phyloP scores from a whole-genome alignment of 345 rosid species.

The Cardamine chenopodiifolia region DNA sequence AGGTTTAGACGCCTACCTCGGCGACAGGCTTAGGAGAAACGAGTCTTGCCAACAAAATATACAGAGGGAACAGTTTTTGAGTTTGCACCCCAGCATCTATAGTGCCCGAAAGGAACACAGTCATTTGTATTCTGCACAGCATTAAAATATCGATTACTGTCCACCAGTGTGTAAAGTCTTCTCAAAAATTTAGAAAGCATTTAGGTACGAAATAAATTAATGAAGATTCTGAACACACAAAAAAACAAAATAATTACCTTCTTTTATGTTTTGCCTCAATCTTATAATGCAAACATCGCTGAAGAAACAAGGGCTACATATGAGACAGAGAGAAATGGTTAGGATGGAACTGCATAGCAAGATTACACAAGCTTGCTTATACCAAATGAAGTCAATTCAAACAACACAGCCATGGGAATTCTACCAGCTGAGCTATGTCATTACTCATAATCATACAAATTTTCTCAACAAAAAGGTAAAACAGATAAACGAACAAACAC shows the following conservation, averaged over 20 bases:
- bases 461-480: background rate
- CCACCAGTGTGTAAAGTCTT: constrained; percentile 5
- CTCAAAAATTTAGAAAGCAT: background rate
- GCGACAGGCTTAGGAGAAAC: constrained; percentile 55
- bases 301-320: constrained; percentile 78
- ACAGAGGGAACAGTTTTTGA: constrained; percentile 68
- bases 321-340: constrained; percentile 13
- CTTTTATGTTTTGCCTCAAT: constrained; percentile 77
- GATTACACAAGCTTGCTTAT: background rate
- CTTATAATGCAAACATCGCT: constrained; percentile 85
- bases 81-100: constrained; percentile 57
- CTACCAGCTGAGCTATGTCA: background rate
- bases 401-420: background rate
- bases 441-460: background rate
- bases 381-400: background rate
- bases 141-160: constrained; percentile 17
- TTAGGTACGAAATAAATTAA: background rate
- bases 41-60: constrained; percentile 77
- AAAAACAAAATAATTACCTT: constrained; percentile 50
- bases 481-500: background rate
- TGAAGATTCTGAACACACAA: background rate
- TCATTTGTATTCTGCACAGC: constrained; percentile 73
- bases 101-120: constrained; percentile 58
- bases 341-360: constrained; percentile 13
- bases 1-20: constrained; percentile 56